Conservation (phyloP, 23 red algal species). For the Gracilaria gracilis region DNA sequence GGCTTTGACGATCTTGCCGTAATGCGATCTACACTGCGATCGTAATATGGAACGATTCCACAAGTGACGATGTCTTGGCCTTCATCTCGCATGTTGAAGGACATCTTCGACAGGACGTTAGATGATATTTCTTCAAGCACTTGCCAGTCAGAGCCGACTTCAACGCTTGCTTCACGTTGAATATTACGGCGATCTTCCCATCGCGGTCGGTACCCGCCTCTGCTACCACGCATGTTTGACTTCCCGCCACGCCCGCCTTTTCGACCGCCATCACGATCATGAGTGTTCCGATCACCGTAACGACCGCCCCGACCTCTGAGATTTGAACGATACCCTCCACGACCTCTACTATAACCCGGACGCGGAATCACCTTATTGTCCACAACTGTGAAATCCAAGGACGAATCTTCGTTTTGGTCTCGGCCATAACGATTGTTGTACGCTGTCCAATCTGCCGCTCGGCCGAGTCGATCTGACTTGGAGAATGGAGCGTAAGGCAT, state of each 20-base stretch:
- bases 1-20: constrained; percentile 68
- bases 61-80: constrained; percentile 75
- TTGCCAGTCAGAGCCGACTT: constrained; percentile 83
- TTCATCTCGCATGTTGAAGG: constrained; percentile 29
- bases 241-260: constrained; percentile 33
- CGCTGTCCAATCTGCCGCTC: constrained; percentile 90
- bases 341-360: constrained; percentile 56
- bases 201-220: constrained; percentile 59
- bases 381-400: constrained; percentile 80
- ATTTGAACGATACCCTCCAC: constrained; percentile 77
- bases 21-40: constrained; percentile 85
- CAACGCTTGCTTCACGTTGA: constrained; percentile 76
- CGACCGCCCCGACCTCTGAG: constrained; percentile 67
- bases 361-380: constrained; percentile 73
- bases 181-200: constrained; percentile 89
- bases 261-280: constrained; percentile 36
- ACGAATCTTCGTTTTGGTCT: constrained; percentile 67
- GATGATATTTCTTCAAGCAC: constrained; percentile 83
- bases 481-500: constrained; percentile 99
- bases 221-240: neutral
- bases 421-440: constrained; percentile 41
- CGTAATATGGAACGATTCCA: constrained; percentile 87
- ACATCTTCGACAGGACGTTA: constrained; percentile 76
- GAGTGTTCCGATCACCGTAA: constrained; percentile 40
- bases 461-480: constrained; percentile 89